Base-by-base conservation (phyloP, 371 early-diverging fungal genomes). In the Coemansia sp. region DNA sequence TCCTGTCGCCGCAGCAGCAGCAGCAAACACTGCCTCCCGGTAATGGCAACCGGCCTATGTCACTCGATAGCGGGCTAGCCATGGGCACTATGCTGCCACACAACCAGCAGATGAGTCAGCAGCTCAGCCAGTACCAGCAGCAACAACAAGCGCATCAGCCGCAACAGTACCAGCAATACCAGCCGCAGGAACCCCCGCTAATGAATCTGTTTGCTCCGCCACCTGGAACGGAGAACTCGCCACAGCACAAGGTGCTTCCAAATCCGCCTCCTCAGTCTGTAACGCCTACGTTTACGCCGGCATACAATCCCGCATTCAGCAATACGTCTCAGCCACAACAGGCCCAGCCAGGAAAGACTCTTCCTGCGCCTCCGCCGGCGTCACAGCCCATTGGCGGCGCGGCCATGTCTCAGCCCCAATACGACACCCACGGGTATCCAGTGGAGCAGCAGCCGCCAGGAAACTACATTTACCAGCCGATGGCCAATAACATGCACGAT, bases 141-240 rank as follows among this genome's bases (percentile, higher is more conserved):
- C n/a, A n/a, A n/a, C n/a, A n/a, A n/a, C n/a, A n/a, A n/a, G n/a
- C n/a, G n/a, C n/a, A n/a, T n/a, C n/a, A n/a, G n/a, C n/a, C n/a
- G n/a, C n/a, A n/a, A n/a, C n/a, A n/a, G n/a, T n/a, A n/a, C n/a
- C n/a, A n/a, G n/a, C n/a, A n/a, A n/a, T n/a, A n/a, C n/a, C n/a
- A n/a, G n/a, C n/a, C n/a, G n/a, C n/a, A n/a, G n/a, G n/a, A n/a
- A n/a, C n/a, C n/a, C n/a, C n/a, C 58, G 4, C 58, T 74, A 10
- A 65, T 68, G 68, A 68, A 61, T 11, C 42, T 74, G 42, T 74
- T 74, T 65, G 57, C 74, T 5, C 74, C 74, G 14, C 74, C 69
- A 4, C 37, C 53, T 12, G 58, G 46, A 6, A 36, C 50, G 24
- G 46, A 32, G 29, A 52, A 55, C 32, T 62, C 61, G 24, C 42